phyloP scores from a whole-genome alignment of 2,329 filamentous ascomycete species.

The Aureobasidium pullulans region DNA sequence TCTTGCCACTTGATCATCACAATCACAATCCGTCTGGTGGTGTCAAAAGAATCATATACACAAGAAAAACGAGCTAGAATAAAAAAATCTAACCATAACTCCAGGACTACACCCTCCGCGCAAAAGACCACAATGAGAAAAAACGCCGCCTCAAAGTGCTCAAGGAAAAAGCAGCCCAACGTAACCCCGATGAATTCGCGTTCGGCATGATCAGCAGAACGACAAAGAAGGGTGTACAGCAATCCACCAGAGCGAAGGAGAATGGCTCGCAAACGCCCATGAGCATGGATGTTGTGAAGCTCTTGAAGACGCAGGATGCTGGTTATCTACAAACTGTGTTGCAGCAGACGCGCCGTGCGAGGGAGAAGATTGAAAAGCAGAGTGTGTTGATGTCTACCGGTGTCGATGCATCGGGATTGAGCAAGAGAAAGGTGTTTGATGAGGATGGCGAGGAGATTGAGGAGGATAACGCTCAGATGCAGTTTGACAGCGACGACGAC shows the following conservation, averaged over 20 bases:
- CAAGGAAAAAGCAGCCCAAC: conserved; percentile 51
- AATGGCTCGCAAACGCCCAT: conserved; percentile 26
- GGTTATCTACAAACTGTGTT: conserved; percentile 54
- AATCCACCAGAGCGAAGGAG: conserved; percentile 39
- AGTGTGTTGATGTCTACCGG: conserved; percentile 30
- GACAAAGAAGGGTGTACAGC: conserved; percentile 40
- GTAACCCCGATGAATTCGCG: conserved; percentile 60
- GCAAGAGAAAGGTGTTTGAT: conserved; percentile 33
- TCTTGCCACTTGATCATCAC: too few relatives aligned
- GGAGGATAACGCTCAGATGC: background rate
- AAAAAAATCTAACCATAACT: background rate
- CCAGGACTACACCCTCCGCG: conserved; percentile 58
- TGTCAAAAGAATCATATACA: too few relatives aligned
- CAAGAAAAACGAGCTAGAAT: background rate
- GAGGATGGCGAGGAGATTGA: conserved; percentile 24
- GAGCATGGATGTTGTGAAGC: conserved; percentile 51
- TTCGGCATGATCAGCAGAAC: conserved; percentile 55
- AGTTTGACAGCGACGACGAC: conserved; percentile 17
- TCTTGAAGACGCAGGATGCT: conserved; percentile 59
- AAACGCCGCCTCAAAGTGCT: conserved; percentile 52
- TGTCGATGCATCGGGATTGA: conserved; percentile 29
- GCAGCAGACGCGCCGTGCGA: conserved; percentile 48
- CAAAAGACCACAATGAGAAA: conserved; percentile 56
- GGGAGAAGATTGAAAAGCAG: conserved; percentile 40
- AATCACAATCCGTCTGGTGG: too few relatives aligned